phyloP scores from a whole-genome alignment of 1,284 basidiomycete species.

The Puccinia horiana region DNA sequence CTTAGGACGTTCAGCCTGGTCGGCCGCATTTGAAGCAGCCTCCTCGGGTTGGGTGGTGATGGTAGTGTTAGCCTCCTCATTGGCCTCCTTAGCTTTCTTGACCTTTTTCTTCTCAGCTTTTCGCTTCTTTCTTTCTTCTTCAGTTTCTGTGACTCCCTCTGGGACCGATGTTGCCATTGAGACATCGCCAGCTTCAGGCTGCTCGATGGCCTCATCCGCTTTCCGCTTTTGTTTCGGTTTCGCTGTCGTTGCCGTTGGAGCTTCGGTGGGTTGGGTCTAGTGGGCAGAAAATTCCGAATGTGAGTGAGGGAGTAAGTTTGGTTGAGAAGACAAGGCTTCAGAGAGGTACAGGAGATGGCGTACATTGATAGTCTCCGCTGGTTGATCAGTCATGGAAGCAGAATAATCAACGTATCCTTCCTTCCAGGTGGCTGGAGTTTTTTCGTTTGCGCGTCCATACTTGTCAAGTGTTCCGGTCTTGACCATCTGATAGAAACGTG shows the following conservation, averaged over 20 bases:
- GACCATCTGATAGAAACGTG: constrained; percentile 65
- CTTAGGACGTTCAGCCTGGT: constrained; percentile 18
- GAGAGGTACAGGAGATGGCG: constrained; percentile 29
- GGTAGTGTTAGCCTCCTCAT: constrained; percentile 20
- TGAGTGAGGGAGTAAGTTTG: not conserved
- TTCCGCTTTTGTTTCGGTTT: constrained; percentile 55
- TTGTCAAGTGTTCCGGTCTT: constrained; percentile 96
- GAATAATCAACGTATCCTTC: constrained; percentile 89
- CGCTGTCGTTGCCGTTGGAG: constrained; percentile 52
- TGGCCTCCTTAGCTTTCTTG: constrained; percentile 53
- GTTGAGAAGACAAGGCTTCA: constrained; percentile 13
- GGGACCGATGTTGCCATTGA: constrained; percentile 62
- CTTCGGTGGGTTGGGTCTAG: constrained; percentile 43
- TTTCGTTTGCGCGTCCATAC: constrained; percentile 86
- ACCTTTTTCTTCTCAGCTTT: constrained; percentile 59
- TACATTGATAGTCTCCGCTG: constrained; percentile 54
- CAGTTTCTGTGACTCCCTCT: constrained; percentile 53
- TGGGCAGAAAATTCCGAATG: not conserved
- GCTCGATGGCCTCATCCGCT: constrained; percentile 53
- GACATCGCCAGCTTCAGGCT: constrained; percentile 60
- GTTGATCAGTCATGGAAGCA: constrained; percentile 58
- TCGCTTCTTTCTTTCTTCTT: constrained; percentile 55
- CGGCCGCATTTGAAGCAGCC: not conserved
- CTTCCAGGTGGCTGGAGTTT: constrained; percentile 88
- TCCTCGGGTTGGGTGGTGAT: constrained; percentile 15